Evolutionary conservation across 2,329 filamentous ascomycete species (phyloP), one percentile per base, ranked within the genome.

Genomic region (Colletotrichum lentis): DNA sequence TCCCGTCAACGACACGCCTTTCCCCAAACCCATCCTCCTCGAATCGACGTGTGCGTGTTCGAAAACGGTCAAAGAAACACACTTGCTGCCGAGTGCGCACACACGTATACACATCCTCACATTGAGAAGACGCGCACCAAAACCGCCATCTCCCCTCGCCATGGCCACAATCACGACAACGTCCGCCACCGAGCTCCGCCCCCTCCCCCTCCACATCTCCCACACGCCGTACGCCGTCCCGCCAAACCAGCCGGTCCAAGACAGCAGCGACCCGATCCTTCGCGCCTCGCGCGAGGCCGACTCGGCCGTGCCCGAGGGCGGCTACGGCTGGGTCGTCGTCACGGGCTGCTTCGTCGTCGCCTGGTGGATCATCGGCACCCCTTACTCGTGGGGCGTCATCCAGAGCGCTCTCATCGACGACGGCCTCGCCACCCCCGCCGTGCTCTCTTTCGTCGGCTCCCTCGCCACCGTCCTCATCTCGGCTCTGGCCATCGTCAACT

Each of bases 361-460:
- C 2, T 89, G 85, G 79, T 87, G 84, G 85, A 80, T 84, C 59
- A 81, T 85, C 56, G 87, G 86, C 58, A 85, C 82, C 0, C 81
- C 81, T 8, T 88, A 87, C 72, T 82, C 81, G 70, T 90, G 87
- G 86, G 88, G 87, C 27, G 81, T 90, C 0, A 77, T 89, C 54
- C 88, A 90, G 75, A 80, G 81, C 4, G 86, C 83, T 0, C 80
- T 90, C 1, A 82, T 88, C 3, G 76, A 83, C 41, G 76, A 82
- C 11, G 78, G 79, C 0, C 76, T 88, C 1, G 80, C 81, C 0
- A 80, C 80, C 0, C 79, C 86, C 0, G 83, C 83, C 0, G 86
- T 84, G 0, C 77, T 90, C 24, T 83, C 86, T 2, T 90, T 88
- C 69, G 84, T 90, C 3, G 87, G 87, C 2, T 85, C 83, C 0